Evolutionary conservation across 805 yeast species (phyloP).

Genomic region (Ogataea nakhonphanomensis): DNA sequence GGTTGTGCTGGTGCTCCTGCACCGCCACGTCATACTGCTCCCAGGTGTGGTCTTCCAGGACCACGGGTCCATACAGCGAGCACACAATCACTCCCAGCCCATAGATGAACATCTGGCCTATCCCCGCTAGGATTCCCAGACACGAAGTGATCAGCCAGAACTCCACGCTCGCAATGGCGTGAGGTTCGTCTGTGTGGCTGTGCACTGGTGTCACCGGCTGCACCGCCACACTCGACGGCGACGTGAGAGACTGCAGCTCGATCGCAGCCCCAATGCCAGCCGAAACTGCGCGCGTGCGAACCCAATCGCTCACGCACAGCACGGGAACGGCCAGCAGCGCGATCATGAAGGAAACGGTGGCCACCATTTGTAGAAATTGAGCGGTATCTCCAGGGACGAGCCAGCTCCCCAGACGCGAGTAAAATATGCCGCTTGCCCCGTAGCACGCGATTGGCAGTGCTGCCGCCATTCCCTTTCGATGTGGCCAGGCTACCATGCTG

Average conservation of each 20-base stretch:
- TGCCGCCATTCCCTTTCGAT: slow-evolving; percentile 68
- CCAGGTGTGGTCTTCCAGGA: slow-evolving; percentile 12
- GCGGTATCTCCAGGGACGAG: slow-evolving; percentile 58
- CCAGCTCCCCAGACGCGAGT: slow-evolving; percentile 51
- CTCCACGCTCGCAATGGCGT: slow-evolving; percentile 12
- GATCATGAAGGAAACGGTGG: slow-evolving; percentile 40
- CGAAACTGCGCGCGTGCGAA: slow-evolving; percentile 23
- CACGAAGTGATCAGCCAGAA: slow-evolving; percentile 52
- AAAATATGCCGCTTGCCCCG: slow-evolving; percentile 70
- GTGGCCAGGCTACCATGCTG: slow-evolving; percentile 67
- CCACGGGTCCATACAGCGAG: slow-evolving; percentile 37
- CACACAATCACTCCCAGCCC: slow-evolving; percentile 69
- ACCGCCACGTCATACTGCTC: slow-evolving; percentile 25
- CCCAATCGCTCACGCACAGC: slow-evolving; percentile 39
- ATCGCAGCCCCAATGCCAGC: slow-evolving; percentile 6
- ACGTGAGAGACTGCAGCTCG: slow-evolving; percentile 4
- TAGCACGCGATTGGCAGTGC: slow-evolving; percentile 71
- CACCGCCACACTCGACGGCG: slow-evolving; percentile 4
- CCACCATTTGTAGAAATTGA: slow-evolving; percentile 47
- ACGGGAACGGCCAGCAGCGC: slow-evolving; percentile 46
- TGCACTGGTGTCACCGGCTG: background rate
- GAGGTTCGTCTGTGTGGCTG: slow-evolving; percentile 2
- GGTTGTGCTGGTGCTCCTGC: slow-evolving; percentile 60
- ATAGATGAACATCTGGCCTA: slow-evolving; percentile 73
- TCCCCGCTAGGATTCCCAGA: slow-evolving; percentile 57